These are phyloP conservation scores for Calocybe cyanea DNA, from an alignment of 768 basidiomycete species.

Conservation along the genomic window DNA sequence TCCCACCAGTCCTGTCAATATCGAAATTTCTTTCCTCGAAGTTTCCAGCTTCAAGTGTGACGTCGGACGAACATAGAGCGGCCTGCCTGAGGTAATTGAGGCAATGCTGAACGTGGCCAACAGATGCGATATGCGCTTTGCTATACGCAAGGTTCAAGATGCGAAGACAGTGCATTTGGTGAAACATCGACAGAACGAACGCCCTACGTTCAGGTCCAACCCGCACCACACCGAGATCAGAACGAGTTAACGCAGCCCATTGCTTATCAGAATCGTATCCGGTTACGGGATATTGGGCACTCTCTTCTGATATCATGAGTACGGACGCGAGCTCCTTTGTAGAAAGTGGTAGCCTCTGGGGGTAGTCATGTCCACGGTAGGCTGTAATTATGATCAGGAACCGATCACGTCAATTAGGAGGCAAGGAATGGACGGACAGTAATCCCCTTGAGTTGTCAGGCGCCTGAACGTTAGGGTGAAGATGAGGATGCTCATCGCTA, in stretches of 20 bases:
- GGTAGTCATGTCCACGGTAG: background rate
- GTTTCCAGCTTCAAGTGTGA: conserved; percentile 29
- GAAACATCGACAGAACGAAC: conserved; percentile 20
- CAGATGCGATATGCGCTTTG: conserved; percentile 8
- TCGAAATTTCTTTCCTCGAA: conserved; percentile 23
- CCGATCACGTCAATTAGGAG: background rate
- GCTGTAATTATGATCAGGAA: background rate
- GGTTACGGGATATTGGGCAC: background rate
- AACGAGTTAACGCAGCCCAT: background rate
- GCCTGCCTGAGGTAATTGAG: conserved; percentile 33
- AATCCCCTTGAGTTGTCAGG: background rate
- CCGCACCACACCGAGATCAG: conserved; percentile 2
- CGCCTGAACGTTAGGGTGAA: background rate
- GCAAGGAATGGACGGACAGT: background rate
- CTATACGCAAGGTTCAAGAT: conserved; percentile 12
- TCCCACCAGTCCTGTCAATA: conserved; percentile 12
- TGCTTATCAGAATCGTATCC: background rate
- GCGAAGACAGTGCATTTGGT: conserved; percentile 25
- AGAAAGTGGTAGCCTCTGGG: background rate
- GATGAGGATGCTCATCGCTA: background rate
- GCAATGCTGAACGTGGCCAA: conserved; percentile 30
- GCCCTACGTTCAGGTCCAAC: conserved; percentile 18
- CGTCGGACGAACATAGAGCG: conserved; percentile 29
- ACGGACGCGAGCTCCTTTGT: background rate
- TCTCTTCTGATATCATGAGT: background rate